A percentile compares a stretch with the other conserved stretches of the same genome.
Conservation (phyloP, 2,329 filamentous ascomycete genomes). For the Ceratocystis huliohia region DNA sequence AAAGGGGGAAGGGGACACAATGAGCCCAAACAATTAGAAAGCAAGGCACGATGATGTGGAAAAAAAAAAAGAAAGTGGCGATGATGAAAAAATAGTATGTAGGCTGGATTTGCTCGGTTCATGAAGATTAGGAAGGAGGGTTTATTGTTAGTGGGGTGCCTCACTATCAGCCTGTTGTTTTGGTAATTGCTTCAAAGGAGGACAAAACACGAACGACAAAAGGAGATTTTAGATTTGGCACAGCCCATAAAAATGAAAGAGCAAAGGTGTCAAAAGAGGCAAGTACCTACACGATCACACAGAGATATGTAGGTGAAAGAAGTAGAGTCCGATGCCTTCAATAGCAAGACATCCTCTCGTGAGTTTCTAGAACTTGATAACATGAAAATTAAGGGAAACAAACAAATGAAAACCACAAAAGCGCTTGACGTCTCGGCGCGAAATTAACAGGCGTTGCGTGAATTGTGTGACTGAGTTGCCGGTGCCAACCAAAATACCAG, state of each 20-base stretch:
- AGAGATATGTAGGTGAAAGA: slow-evolving; percentile 1
- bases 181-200: slow-evolving; percentile 11
- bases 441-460: not conserved
- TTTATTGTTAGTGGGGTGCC: slow-evolving; percentile 4
- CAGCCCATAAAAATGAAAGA: not conserved
- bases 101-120: not conserved
- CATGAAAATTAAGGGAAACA: not conserved
- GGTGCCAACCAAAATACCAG: not conserved
- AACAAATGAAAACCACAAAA: not conserved
- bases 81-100: not conserved
- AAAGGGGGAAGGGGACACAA: not conserved
- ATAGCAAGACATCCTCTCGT: not conserved
- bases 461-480: not conserved
- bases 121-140: slow-evolving; percentile 3
- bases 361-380: not conserved
- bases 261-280: not conserved
- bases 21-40: not conserved
- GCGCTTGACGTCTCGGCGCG: not conserved
- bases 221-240: slow-evolving; percentile 12
- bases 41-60: not conserved
- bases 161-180: slow-evolving; percentile 10
- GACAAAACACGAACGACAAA: slow-evolving; percentile 12
- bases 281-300: not conserved
- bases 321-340: not conserved
- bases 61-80: slow-evolving; percentile 7